Evolutionary conservation across 306 rosid species (phyloP), one percentile per base, ranked within the genome.

Genomic region (Medicago ruthenica): DNA sequence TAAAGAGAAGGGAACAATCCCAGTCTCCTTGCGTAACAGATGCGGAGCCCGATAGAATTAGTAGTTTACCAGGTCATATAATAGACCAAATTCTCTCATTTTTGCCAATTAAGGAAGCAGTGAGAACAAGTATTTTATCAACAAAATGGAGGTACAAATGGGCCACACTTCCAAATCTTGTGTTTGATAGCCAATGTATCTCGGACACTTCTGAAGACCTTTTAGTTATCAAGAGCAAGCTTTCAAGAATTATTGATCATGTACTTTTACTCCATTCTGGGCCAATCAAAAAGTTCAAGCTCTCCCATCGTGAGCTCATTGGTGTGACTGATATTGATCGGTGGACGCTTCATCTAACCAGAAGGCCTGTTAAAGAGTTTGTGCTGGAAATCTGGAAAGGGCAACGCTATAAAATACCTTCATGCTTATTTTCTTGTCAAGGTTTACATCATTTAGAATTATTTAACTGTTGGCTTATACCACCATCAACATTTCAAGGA

Each of bases 101-200:
- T 61, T 74, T 91, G 83, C 67, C 91, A 1, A 76, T 89, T 47
- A 80, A 53, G 82, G 87, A 87, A 42, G 94, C 92, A 0, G 84
- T 83, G 71, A 80, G 78, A 78, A 92, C 91, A 18, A 86, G 97
- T 67, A 40, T 89, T 70, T 81, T 92, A 71, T 89, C 91, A 1
- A 80, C 87, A 58, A 88, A 85, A 51, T 92, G 96, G 97, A 88
- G 90, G 81, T 88, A 82, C 84, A 92, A 67, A 77, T 86, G 86
- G 84, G 78, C 92, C 2, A 69, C 70, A 1, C 63, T 87, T 34
- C 87, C 88, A 2, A 59, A 70, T 71, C 87, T 91, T 53, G 91
- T 83, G 85, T 89, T 91, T n/a, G 93, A 88, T 72, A 71, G 53
- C 27, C 76, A 80, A 18, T 87, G 81, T 36, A 7, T 71, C 66